phyloP scores from a whole-genome alignment of 2,329 filamentous ascomycete species.

The Fusarium sp. region DNA sequence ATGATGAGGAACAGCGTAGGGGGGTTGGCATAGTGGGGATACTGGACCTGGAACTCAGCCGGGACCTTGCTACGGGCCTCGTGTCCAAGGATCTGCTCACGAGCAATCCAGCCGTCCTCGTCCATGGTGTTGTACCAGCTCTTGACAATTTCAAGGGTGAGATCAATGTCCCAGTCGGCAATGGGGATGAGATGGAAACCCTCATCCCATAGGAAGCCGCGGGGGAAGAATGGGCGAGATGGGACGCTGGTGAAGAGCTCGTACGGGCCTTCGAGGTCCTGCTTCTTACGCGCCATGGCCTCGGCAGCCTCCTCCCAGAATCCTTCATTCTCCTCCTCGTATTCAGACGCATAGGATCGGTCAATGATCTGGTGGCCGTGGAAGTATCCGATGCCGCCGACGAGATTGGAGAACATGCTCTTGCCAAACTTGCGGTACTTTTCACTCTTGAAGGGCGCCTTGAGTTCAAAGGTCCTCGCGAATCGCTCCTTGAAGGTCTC shows the following conservation, averaged over 20 bases:
- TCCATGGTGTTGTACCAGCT: conserved; percentile 98
- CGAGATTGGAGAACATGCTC: conserved; percentile 92
- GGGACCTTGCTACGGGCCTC: conserved; percentile 97
- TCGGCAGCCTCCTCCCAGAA: conserved; percentile 95
- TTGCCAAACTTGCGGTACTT: conserved; percentile 85
- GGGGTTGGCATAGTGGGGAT: conserved; percentile 97
- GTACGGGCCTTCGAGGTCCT: conserved; percentile 81
- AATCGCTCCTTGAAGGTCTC: conserved; percentile 82
- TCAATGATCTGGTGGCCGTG: conserved; percentile 90
- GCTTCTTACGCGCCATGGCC: conserved; percentile 76
- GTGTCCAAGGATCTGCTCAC: conserved; percentile 91
- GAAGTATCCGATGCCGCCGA: conserved; percentile 96
- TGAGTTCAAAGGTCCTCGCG: conserved; percentile 71
- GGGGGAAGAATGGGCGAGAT: conserved; percentile 93
- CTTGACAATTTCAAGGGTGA: conserved; percentile 87
- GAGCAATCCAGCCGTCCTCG: conserved; percentile 95
- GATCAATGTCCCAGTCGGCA: conserved; percentile 92
- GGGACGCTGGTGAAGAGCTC: conserved; percentile 93
- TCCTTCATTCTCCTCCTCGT: conserved; percentile 93
- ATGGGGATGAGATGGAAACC: conserved; percentile 95
- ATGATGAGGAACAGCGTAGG: conserved; percentile 93
- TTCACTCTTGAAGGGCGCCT: conserved; percentile 79
- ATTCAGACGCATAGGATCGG: conserved; percentile 89
- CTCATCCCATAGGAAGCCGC: conserved; percentile 98
- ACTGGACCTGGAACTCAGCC: conserved; percentile 91